Conservation (phyloP, 106 monocot species). For the Posidonia australis region DNA sequence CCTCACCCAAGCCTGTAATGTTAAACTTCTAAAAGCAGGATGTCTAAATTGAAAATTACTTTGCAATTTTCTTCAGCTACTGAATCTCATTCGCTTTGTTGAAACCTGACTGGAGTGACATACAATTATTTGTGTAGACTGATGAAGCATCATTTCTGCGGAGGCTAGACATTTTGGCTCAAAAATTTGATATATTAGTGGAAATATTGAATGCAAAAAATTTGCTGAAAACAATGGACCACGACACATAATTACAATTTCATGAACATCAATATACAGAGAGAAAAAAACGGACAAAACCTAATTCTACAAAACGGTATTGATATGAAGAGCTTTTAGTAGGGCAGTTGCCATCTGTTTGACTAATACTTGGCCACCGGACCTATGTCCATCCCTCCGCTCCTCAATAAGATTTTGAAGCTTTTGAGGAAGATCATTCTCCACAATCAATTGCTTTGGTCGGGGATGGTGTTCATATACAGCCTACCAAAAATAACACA, state of each 20-base stretch:
- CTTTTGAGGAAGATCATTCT: conserved; percentile 94
- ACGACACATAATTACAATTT: not conserved
- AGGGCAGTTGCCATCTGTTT: conserved; percentile 98
- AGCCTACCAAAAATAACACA: conserved; percentile 29
- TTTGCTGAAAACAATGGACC: not conserved
- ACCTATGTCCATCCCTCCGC: conserved; percentile 85
- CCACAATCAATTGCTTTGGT: conserved; percentile 93
- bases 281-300: not conserved
- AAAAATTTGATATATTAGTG: too few species aligned
- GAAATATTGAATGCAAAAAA: not conserved
- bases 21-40: too few species aligned
- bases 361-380: conserved; percentile 82
- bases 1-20: too few species aligned
- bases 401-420: conserved; percentile 93
- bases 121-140: too few species aligned
- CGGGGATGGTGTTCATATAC: conserved; percentile 97
- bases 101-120: too few species aligned
- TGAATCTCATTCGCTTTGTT: too few species aligned
- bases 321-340: conserved; percentile 94
- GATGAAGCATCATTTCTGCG: too few species aligned
- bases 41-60: too few species aligned
- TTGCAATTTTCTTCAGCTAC: too few species aligned
- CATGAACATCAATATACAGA: conserved; percentile 1
- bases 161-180: too few species aligned
- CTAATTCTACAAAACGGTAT: conserved; percentile 73